phyloP scores from a whole-genome alignment of 1,139 yeast genomes.

The Blastobotrys illinoisensis region DNA sequence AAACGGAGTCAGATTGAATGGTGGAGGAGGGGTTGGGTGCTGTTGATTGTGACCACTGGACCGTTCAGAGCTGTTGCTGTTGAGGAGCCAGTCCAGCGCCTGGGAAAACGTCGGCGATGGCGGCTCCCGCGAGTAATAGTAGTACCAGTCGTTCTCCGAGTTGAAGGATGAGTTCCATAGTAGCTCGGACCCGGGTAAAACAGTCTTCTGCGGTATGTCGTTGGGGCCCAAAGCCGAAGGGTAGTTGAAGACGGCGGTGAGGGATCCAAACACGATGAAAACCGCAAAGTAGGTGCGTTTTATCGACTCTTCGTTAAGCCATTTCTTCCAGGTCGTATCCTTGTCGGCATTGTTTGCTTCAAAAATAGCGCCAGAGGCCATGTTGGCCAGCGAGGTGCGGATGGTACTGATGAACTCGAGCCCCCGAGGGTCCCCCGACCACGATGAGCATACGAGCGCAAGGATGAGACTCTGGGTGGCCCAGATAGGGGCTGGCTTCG shows the following conservation, averaged over 20 bases:
- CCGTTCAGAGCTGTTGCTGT: conserved; percentile 7
- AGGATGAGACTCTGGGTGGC: conserved; percentile 30
- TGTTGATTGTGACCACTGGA: conserved; percentile 1
- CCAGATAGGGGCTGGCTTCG: conserved; percentile 26
- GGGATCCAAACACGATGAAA: conserved; percentile 28
- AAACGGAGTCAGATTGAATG: conserved; percentile 19
- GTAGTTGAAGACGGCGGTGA: conserved; percentile 29
- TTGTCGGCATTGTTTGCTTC: conserved; percentile 9
- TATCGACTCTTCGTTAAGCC: conserved; percentile 31
- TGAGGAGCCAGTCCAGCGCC: conserved; percentile 8
- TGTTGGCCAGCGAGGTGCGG: conserved; percentile 22
- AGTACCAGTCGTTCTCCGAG: conserved; percentile 24
- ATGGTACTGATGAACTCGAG: conserved; percentile 27
- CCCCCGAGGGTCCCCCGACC: conserved; percentile 32
- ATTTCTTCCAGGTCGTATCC: conserved; percentile 21
- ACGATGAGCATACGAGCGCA: conserved; percentile 28
- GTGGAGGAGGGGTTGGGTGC: conserved; percentile 9
- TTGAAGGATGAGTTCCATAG: conserved; percentile 28
- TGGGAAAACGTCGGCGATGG: conserved; percentile 13
- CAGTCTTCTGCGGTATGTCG: conserved; percentile 21
- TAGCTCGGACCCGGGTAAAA: conserved; percentile 33
- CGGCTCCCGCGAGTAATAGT: conserved; percentile 15
- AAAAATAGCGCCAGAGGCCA: conserved; percentile 18
- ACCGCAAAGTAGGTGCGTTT: conserved; percentile 31
- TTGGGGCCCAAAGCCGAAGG: conserved; percentile 25